These are phyloP conservation scores for Penicillium sp. DNA, from an alignment of 2,329 filamentous ascomycete species.

Conservation along the genomic window DNA sequence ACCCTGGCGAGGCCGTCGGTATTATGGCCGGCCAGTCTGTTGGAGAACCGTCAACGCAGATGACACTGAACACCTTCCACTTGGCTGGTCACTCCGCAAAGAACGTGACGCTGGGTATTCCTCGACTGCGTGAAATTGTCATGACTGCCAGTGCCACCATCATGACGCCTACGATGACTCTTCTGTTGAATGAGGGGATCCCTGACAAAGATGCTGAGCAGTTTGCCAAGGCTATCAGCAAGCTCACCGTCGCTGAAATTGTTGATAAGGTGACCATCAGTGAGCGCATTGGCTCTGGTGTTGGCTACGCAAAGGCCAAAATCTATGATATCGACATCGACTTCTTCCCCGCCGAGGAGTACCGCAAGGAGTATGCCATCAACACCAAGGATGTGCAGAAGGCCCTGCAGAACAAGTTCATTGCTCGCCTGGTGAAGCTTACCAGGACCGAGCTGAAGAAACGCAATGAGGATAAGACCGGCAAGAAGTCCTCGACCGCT, in stretches of 20 bases:
- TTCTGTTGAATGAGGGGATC: conserved; percentile 70
- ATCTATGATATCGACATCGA: conserved; percentile 76
- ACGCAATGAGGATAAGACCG: conserved; percentile 59
- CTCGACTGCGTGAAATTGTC: conserved; percentile 90
- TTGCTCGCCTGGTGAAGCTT: conserved; percentile 65
- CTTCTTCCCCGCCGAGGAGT: conserved; percentile 81
- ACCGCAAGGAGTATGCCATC: conserved; percentile 80
- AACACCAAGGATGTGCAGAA: conserved; percentile 68
- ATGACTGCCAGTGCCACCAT: conserved; percentile 94
- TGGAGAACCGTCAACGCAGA: conserved; percentile 95
- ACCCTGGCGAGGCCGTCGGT: conserved; percentile 93
- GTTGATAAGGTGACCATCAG: conserved; percentile 75
- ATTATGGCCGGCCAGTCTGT: conserved; percentile 96
- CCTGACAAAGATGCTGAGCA: conserved; percentile 63
- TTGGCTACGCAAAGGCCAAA: conserved; percentile 67
- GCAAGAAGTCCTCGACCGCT: conserved; percentile 58
- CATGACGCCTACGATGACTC: conserved; percentile 71
- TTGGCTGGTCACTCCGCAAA: conserved; percentile 97
- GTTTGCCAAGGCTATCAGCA: conserved; percentile 89
- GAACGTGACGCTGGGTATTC: conserved; percentile 98
- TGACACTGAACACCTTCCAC: conserved; percentile 99
- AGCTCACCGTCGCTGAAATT: conserved; percentile 76
- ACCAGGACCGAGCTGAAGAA: conserved; percentile 75
- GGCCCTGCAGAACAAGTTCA: conserved; percentile 74
- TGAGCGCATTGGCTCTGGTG: conserved; percentile 71